These are phyloP conservation scores for Talaromyces liani DNA, from an alignment of 495 filamentous ascomycete genomes.

Conservation along the genomic window DNA sequence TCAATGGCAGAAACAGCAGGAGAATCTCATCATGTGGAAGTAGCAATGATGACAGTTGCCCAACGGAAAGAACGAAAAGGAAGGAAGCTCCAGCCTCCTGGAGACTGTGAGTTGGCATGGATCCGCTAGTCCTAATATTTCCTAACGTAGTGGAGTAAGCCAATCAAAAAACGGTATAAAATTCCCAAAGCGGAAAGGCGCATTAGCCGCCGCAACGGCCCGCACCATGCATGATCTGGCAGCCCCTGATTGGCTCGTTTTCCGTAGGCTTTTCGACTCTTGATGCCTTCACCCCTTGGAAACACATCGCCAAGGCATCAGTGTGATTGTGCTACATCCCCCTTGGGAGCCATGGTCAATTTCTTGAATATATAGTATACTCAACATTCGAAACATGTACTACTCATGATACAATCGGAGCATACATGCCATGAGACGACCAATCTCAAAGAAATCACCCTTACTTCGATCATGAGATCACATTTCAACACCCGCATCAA, in stretches of 20 bases:
- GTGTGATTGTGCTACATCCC: neutral
- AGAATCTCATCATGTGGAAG: neutral
- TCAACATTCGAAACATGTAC: neutral
- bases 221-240: slow-evolving; percentile 11
- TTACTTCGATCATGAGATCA: neutral
- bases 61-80: neutral
- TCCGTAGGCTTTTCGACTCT: too few relatives aligned
- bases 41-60: neutral
- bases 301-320: neutral
- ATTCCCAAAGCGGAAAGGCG: slow-evolving; percentile 2
- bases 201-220: slow-evolving; percentile 7
- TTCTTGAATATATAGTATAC: neutral
- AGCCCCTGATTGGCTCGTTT: slow-evolving; percentile 7
- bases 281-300: neutral
- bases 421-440: neutral
- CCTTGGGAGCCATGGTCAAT: neutral
- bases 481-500: neutral
- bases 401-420: neutral
- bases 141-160: neutral
- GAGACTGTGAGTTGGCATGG: neutral
- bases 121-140: neutral
- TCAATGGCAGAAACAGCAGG: neutral
- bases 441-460: neutral
- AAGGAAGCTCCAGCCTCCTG: neutral
- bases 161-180: neutral